Base-by-base conservation (phyloP, 108 stramenopile species). In the Pelagomonas calceolata region DNA sequence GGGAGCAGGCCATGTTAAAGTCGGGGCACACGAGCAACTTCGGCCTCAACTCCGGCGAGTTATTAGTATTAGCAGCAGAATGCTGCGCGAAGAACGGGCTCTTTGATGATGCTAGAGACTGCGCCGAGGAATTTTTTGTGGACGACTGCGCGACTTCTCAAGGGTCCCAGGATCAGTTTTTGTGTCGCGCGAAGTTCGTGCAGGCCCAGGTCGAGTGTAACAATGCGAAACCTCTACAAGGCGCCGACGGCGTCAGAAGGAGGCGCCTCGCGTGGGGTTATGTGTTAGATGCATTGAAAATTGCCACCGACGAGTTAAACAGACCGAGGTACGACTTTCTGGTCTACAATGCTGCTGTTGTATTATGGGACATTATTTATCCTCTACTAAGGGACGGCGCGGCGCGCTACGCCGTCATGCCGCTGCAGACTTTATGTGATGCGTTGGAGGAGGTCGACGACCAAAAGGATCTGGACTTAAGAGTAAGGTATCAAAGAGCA, bases 271-370 rank as follows among this genome's bases (percentile, higher is more conserved):
- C 79, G 21, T 35, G 73, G 0, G n/a, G 4, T 5, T 33, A 70
- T 10, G 33, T 79, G 17, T 15, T 73, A 0, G 64, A 75, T 45
- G 79, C 77, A 30, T 10, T 39, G 68, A 75, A 70, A 14, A 68
- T 80, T 18, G 78, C 78, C 7, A 75, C 68, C 36, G 68, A 71
- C 15, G 34, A 31, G 30, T 69, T 69, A 30, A 78, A 75, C 4
- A 36, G 75, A 0, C n/a, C 64, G 30, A 35, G 75, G 32, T 83
- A 83, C 73, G 63, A 80, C 60, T 83, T 83, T 68, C 39, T 83
- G 21, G 74, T 81, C 21, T 81, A 76, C 75, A 83, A 83, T 73
- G 73, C 70, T 37, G 81, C 82, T 5, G 77, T 83, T 26, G 51
- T 74, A 65, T 68, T 67, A 31, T 83, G 82, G 82, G 70, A 78